phyloP scores from a whole-genome alignment of 495 filamentous ascomycete species.

The Aspergillus affinis region DNA sequence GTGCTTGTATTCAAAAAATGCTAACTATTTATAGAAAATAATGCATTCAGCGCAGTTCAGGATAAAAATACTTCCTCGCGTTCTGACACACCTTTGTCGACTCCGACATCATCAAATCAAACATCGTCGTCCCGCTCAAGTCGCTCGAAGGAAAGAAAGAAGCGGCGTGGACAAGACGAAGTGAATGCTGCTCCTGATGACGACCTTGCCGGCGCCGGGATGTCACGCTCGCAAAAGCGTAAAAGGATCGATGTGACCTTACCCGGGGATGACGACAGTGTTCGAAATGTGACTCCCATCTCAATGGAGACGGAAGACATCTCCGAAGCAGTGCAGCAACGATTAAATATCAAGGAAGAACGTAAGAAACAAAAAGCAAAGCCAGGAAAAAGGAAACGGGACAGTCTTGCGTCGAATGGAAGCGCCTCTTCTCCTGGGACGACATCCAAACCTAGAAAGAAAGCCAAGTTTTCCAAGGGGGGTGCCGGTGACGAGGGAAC shows the following conservation, averaged over 20 bases:
- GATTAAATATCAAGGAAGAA: constrained; percentile 41
- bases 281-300: constrained; percentile 20
- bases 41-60: not conserved
- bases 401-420: constrained; percentile 37
- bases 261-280: constrained; percentile 22
- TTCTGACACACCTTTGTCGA: not conserved
- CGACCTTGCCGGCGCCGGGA: constrained; percentile 7
- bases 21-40: not conserved
- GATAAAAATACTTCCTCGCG: not conserved
- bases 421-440: constrained; percentile 21
- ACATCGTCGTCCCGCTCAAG: not conserved
- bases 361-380: constrained; percentile 32
- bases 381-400: constrained; percentile 43
- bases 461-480: constrained; percentile 13
- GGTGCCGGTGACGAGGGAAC: not conserved
- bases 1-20: not conserved
- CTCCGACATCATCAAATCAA: not conserved
- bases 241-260: constrained; percentile 20
- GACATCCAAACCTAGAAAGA: constrained; percentile 25
- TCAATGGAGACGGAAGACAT: constrained; percentile 48
- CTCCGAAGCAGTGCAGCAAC: constrained; percentile 43
- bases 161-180: constrained; percentile 3
- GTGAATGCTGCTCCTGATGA: constrained; percentile 6
- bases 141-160: constrained; percentile 4
- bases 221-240: constrained; percentile 21